phyloP scores from a whole-genome alignment of 306 rosid species.

The Boehmeria nivea region DNA sequence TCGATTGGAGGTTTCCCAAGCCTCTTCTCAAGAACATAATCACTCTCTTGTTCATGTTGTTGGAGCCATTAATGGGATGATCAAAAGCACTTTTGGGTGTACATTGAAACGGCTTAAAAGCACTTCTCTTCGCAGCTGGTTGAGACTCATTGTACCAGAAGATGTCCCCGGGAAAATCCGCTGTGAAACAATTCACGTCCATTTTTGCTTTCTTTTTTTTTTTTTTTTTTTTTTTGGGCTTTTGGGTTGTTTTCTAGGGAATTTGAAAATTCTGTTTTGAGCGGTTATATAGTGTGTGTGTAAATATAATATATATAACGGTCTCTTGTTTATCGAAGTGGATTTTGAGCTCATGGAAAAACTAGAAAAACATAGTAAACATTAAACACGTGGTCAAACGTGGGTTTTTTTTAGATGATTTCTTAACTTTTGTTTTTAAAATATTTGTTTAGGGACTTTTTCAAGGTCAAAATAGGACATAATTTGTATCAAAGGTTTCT shows the following conservation, averaged over 20 bases:
- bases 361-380: not conserved
- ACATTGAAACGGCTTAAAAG: slow-evolving; percentile 37
- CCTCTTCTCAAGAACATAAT: slow-evolving; percentile 33
- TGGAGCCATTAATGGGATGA: too few relatives aligned
- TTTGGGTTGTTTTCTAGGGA: not conserved
- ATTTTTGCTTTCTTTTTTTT: not conserved
- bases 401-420: not conserved
- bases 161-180: slow-evolving; percentile 35
- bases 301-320: not conserved
- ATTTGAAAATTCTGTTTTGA: slow-evolving; percentile 6
- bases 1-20: not conserved
- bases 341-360: not conserved
- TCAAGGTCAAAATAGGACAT: not conserved
- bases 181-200: too few relatives aligned
- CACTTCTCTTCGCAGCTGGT: slow-evolving; percentile 25
- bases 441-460: too few relatives aligned
- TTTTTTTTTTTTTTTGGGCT: not conserved
- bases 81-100: slow-evolving; percentile 12
- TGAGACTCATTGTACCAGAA: slow-evolving; percentile 28
- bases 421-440: too few relatives aligned
- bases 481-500: not conserved
- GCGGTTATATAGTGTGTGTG: not conserved
- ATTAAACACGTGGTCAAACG: slow-evolving; percentile 45
- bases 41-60: slow-evolving; percentile 37
- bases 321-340: not conserved